These are phyloP conservation scores for Capronia coronata DNA, from an alignment of 2,329 filamentous ascomycete species.

Conservation along the genomic window DNA sequence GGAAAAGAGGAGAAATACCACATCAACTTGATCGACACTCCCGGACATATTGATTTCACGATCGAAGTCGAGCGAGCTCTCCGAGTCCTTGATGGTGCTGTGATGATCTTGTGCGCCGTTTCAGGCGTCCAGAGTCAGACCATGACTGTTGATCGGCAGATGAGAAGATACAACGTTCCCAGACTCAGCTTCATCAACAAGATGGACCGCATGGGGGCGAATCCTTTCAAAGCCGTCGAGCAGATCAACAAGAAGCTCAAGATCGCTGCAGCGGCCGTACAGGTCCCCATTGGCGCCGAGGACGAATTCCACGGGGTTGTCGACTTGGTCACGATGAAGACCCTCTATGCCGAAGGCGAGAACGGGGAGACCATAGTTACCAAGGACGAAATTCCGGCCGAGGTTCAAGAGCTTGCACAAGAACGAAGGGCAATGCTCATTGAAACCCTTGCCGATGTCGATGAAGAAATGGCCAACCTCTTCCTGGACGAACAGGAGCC, in stretches of 20 bases:
- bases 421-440: constrained; percentile 82
- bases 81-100: constrained; percentile 88
- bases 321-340: constrained; percentile 85
- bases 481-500: constrained; percentile 84
- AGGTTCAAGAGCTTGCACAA: constrained; percentile 66
- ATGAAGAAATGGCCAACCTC: constrained; percentile 93
- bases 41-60: constrained; percentile 97
- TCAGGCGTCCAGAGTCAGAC: constrained; percentile 97
- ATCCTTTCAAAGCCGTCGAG: constrained; percentile 94
- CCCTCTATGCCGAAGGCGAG: constrained; percentile 83
- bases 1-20: constrained; percentile 87
- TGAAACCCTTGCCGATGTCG: constrained; percentile 92
- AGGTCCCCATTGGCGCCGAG: constrained; percentile 88
- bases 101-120: constrained; percentile 97
- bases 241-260: constrained; percentile 97
- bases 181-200: constrained; percentile 97
- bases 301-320: constrained; percentile 89
- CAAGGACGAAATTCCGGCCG: constrained; percentile 74
- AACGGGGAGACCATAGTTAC: constrained; percentile 69
- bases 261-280: constrained; percentile 84
- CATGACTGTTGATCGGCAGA: constrained; percentile 95
- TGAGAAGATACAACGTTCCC: constrained; percentile 96
- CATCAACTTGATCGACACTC: constrained; percentile 97
- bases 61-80: constrained; percentile 96
- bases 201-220: constrained; percentile 98